A percentile compares a stretch with the other conserved stretches of the same genome.
Conservation (phyloP, 768 basidiomycete species). For the Cyclocybe aegerita region DNA sequence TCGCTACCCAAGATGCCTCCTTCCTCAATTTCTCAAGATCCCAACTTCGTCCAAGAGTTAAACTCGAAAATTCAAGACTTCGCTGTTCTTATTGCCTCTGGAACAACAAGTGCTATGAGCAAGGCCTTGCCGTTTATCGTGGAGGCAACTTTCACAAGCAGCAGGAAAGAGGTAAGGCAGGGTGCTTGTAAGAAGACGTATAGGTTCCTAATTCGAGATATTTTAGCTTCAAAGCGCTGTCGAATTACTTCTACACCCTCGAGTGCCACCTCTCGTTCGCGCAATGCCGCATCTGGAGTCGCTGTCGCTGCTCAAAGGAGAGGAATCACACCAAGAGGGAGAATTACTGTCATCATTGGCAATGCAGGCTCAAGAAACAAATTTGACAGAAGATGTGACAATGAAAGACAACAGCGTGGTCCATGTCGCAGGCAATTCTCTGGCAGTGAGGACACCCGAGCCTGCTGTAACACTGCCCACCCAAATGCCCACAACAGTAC, state of each 20-base stretch:
- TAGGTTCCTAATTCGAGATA: not conserved
- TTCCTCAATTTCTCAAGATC: conserved; percentile 53
- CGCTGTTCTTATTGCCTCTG: conserved; percentile 48
- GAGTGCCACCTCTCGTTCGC: conserved; percentile 73
- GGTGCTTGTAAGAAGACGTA: not conserved
- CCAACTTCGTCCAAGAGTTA: conserved; percentile 44
- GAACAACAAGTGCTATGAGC: conserved; percentile 59
- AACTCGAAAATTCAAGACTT: conserved; percentile 44
- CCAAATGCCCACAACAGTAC: too few species aligned
- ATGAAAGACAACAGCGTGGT: conserved; percentile 21
- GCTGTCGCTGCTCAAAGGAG: conserved; percentile 57
- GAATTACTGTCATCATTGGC: conserved; percentile 42
- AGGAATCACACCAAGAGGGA: conserved; percentile 66
- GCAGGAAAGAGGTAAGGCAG: conserved; percentile 28
- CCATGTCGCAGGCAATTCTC: not conserved
- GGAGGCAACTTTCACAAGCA: conserved; percentile 28
- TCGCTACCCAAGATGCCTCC: conserved; percentile 55
- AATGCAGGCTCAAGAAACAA: conserved; percentile 6
- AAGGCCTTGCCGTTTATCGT: conserved; percentile 60
- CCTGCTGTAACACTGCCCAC: too few species aligned
- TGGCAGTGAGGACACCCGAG: not conserved
- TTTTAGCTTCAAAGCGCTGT: conserved; percentile 35
- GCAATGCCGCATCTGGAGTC: conserved; percentile 63
- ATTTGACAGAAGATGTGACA: conserved; percentile 18
- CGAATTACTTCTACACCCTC: conserved; percentile 75